Evolutionary conservation across 1,284 basidiomycete species (phyloP).

Genomic region (Trichosporon sp.): DNA sequence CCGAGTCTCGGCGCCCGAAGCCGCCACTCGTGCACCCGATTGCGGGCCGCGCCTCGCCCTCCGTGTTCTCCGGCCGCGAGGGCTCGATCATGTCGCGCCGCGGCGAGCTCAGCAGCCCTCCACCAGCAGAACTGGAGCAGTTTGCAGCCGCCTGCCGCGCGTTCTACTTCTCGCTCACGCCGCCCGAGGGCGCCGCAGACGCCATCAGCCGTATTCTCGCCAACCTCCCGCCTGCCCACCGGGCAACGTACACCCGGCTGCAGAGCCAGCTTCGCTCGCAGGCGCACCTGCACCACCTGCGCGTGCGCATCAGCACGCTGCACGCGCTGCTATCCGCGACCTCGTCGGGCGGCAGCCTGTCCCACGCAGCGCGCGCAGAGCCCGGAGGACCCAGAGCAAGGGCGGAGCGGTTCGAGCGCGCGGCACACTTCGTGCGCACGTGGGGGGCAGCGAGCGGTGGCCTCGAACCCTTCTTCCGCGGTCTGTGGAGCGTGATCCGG

Average conservation of each 20-base stretch:
- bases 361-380: constrained; percentile 39
- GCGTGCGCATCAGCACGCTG: constrained; percentile 48
- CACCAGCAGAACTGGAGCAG: constrained; percentile 41
- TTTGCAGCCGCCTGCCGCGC: constrained; percentile 51
- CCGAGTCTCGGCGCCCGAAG: neutral
- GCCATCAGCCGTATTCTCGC: constrained; percentile 49
- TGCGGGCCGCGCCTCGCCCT: neutral
- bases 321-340: constrained; percentile 50
- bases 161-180: constrained; percentile 44
- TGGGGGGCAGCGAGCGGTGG: constrained; percentile 47
- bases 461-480: constrained; percentile 53
- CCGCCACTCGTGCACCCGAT: constrained; percentile 5
- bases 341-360: constrained; percentile 41
- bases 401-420: constrained; percentile 41
- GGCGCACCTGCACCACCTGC: constrained; percentile 51
- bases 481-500: constrained; percentile 44
- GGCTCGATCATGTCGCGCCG: constrained; percentile 25
- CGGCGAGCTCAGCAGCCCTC: constrained; percentile 10
- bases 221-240: constrained; percentile 44
- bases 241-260: constrained; percentile 49
- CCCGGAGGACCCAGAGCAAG: constrained; percentile 32
- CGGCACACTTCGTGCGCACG: constrained; percentile 40
- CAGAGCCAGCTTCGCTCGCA: constrained; percentile 48
- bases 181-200: constrained; percentile 38
- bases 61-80: constrained; percentile 38